A percentile compares a stretch with the other conserved stretches of the same genome.
phyloP scores from a whole-genome alignment of 305 asterid genomes.

The Ilex paraguariensis region DNA sequence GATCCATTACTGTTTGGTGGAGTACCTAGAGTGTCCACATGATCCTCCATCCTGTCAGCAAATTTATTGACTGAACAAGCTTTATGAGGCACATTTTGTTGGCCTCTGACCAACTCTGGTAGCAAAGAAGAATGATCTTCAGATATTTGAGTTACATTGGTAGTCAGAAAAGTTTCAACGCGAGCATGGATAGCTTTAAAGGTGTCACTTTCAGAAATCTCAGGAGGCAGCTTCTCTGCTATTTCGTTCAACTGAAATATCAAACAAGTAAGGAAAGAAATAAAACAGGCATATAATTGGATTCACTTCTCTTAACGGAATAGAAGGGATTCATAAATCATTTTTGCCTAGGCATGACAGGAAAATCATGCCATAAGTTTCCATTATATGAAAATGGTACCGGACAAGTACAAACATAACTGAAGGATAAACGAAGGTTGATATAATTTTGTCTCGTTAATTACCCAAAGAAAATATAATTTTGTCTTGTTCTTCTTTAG shows the following conservation, averaged over 20 bases:
- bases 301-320: neutral
- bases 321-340: neutral
- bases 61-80: slow-evolving; percentile 15
- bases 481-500: no score
- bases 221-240: slow-evolving; percentile 60
- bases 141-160: slow-evolving; percentile 28
- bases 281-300: no score
- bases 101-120: slow-evolving; percentile 13
- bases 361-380: no score
- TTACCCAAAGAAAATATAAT: no score
- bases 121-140: slow-evolving; percentile 28
- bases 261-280: no score
- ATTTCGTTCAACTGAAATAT: slow-evolving; percentile 63
- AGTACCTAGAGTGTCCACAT: slow-evolving; percentile 26
- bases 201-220: slow-evolving; percentile 46
- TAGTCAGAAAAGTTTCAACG: slow-evolving; percentile 47
- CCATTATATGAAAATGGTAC: no score
- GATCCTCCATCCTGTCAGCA: slow-evolving; percentile 26
- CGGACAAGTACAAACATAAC: no score
- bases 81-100: slow-evolving; percentile 13
- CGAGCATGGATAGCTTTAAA: slow-evolving; percentile 41
- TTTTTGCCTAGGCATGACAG: no score
- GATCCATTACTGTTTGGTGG: slow-evolving; percentile 31
- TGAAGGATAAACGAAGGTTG: no score
- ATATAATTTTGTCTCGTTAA: no score